Base-by-base conservation (phyloP, 2,329 filamentous ascomycete genomes). In the Chrysosporium queenslandicum region DNA sequence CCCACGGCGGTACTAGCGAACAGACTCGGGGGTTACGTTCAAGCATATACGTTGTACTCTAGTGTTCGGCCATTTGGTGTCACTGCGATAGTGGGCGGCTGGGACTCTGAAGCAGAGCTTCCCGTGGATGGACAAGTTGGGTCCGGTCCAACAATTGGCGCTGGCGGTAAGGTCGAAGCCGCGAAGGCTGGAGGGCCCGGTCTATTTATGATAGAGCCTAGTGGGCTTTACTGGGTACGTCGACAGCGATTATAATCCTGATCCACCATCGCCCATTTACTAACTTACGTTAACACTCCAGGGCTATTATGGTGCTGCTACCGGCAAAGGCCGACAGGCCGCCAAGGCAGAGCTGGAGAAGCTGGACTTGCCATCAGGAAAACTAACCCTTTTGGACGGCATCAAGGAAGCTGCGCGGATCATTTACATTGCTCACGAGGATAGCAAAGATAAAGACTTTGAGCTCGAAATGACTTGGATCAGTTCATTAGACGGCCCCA, bases 391-490 rank as follows among this genome's bases (percentile, higher is more conserved):
- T 55, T 76, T 85, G 65, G 83, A 97, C 66, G 92, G 85, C 47
- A 87, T 98, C 65, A 96, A 94, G 77, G 87, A 97, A 76, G 92
- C 92, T 30, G 92, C 92, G 53, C 78, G 89, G 56, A 98, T 98
- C 72, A 97, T 98, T 72, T 94, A 96, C 69, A 82, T 95, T 55
- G 90, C 91, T 46, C 92, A 98, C 68, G 92, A 97, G 70, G 92
- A 98, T 71, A 97, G 91, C 78, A 97, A 97, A 76, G 92, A 97
- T 74, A 98, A 98, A 78, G 92, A 97, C 59, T 98, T 97, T 65
- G 92, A 98, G 81, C 77, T 98, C 55, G 92, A 98, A 76, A 94
- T 98, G 89, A 94, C 87, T 55, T 98, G 92, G 92, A 87, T 97
- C 69, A 96, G 89, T 71, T 81, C 79, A 50, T 71, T 82, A 45